phyloP scores from a whole-genome alignment of 305 asterid species.

The Solanum chacoense region DNA sequence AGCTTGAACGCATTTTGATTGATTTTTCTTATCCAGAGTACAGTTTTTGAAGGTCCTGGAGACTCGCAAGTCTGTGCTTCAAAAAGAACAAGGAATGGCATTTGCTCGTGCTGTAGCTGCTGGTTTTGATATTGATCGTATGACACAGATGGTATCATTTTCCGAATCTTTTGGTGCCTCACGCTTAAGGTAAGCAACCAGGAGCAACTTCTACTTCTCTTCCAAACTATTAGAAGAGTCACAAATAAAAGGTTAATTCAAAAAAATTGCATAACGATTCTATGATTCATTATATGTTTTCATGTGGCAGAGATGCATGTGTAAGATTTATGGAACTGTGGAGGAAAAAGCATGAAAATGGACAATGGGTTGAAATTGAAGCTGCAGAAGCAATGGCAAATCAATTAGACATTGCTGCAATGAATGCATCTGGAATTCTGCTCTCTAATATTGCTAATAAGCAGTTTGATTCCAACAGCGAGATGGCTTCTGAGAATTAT shows the following conservation, averaged over 20 bases:
- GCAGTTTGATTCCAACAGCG: constrained; percentile 33
- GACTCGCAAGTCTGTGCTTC: constrained; percentile 63
- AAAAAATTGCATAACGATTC: background rate
- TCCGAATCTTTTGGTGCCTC: constrained; percentile 83
- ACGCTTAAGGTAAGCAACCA: constrained; percentile 52
- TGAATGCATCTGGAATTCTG: constrained; percentile 52
- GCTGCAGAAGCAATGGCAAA: constrained; percentile 51
- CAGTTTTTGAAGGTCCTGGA: constrained; percentile 84
- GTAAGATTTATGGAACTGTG: constrained; percentile 60
- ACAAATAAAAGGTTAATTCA: background rate
- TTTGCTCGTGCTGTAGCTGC: constrained; percentile 98
- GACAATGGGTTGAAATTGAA: constrained; percentile 83
- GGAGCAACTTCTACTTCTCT: background rate
- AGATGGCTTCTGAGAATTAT: constrained; percentile 32
- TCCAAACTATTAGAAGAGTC: background rate
- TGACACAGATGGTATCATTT: constrained; percentile 61
- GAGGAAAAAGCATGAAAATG: constrained; percentile 79
- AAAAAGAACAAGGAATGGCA: constrained; percentile 94
- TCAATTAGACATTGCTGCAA: constrained; percentile 38
- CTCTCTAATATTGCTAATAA: constrained; percentile 39
- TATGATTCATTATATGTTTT: background rate
- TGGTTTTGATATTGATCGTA: constrained; percentile 72
- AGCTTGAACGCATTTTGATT: background rate
- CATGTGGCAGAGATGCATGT: constrained; percentile 73
- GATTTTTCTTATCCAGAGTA: constrained; percentile 40